phyloP scores from a whole-genome alignment of 805 yeast genomes.

The Metschnikowia reukaufii region DNA sequence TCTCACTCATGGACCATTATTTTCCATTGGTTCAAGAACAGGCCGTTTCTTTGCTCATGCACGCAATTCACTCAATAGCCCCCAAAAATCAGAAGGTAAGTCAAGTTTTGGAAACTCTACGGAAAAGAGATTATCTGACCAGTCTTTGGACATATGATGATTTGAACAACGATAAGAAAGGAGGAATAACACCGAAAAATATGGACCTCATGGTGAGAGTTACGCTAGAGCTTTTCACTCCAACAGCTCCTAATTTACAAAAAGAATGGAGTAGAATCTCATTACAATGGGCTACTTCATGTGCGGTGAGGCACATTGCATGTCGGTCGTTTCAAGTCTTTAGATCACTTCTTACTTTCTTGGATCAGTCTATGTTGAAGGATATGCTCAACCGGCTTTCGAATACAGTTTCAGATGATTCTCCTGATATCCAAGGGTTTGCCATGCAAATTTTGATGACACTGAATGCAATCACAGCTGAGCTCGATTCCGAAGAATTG shows the following conservation, averaged over 20 bases:
- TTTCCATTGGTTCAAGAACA: conserved; percentile 79
- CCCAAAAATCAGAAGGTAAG: conserved; percentile 54
- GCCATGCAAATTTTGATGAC: conserved; percentile 98
- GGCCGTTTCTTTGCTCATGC: conserved; percentile 72
- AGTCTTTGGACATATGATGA: conserved; percentile 86
- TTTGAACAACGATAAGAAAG: conserved; percentile 62
- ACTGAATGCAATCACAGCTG: conserved; percentile 86
- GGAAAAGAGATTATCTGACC: conserved; percentile 47
- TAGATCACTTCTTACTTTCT: conserved; percentile 73
- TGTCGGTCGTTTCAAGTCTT: conserved; percentile 94
- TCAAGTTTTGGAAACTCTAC: conserved; percentile 56
- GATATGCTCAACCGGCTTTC: conserved; percentile 93
- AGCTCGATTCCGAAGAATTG: conserved; percentile 71
- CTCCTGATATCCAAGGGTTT: conserved; percentile 90
- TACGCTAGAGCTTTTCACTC: conserved; percentile 56
- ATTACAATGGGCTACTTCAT: conserved; percentile 92
- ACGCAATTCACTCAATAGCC: conserved; percentile 64
- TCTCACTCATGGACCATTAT: conserved; percentile 86
- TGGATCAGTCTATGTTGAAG: conserved; percentile 85
- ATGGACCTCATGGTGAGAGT: conserved; percentile 77
- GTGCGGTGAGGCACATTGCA: conserved; percentile 96
- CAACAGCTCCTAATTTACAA: conserved; percentile 54
- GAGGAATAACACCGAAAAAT: conserved; percentile 80
- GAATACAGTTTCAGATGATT: conserved; percentile 87
- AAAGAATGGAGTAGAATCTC: conserved; percentile 84